phyloP scores from a whole-genome alignment of 345 rosid species.

The Hibiscus trionum region DNA sequence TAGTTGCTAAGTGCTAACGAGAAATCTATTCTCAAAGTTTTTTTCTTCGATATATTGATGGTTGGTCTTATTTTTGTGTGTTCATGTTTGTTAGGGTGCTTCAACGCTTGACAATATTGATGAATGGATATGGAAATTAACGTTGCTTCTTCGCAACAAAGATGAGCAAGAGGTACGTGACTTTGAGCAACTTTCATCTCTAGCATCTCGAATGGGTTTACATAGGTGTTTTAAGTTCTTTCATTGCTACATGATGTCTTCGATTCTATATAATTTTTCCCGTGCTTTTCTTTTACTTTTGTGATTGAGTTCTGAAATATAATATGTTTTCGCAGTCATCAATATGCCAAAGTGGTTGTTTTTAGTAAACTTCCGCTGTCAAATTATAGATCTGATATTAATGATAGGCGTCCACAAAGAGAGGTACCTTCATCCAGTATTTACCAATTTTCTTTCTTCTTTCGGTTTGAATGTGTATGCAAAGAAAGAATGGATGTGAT shows the following conservation, averaged over 20 bases:
- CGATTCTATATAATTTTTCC: not conserved
- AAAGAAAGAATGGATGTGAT: not conserved
- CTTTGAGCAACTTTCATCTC: conserved; percentile 62
- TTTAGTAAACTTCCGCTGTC: conserved; percentile 83
- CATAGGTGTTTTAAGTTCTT: conserved; percentile 38
- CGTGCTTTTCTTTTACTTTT: not conserved
- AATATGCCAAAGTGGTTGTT: conserved; percentile 62
- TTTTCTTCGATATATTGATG: not conserved
- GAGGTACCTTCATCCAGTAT: conserved; percentile 45
- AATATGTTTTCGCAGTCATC: conserved; percentile 55
- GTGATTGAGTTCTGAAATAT: conserved; percentile 10
- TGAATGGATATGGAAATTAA: conserved; percentile 78
- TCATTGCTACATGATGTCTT: not conserved
- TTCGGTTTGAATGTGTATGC: not conserved
- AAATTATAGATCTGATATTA: conserved; percentile 91
- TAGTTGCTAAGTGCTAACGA: not conserved
- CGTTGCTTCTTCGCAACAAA: conserved; percentile 72
- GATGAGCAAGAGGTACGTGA: conserved; percentile 85
- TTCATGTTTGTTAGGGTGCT: conserved; percentile 35
- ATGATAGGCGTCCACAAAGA: conserved; percentile 89
- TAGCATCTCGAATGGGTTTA: conserved; percentile 81
- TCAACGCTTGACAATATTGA: conserved; percentile 78
- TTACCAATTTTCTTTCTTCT: not conserved
- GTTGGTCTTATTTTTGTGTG: not conserved
- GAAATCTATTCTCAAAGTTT: not conserved